Evolutionary conservation across 129 eudicot species (phyloP), one percentile per base, ranked within the genome.

Genomic region (Arctium minus): DNA sequence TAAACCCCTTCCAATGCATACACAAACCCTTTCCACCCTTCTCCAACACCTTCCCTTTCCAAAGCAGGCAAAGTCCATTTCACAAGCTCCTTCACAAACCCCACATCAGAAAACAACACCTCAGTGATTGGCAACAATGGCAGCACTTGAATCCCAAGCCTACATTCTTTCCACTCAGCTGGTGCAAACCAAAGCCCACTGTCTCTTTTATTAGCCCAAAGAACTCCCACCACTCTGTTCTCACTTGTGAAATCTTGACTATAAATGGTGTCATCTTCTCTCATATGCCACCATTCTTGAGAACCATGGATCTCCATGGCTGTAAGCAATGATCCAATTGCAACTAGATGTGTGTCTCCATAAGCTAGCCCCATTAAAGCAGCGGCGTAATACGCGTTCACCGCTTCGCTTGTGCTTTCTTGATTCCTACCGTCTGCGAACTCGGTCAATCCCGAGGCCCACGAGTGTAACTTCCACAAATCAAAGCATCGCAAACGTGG

Each of bases 161-260:
- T 78, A 35, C 92, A 88, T 39, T 95, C 98, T 70, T 32, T 89
- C 97, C 97, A 91, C 0, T 89, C 97, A 2, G 97, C 78, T 0
- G 98, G 97, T 37, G 98, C 98, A 90, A 92, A 95, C 98, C 98
- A 95, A 15, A 95, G 92, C n/a, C 92, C 92, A 65, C 98, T 95
- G 80, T 92, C 97, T 81, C 98, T 86, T 74, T 92, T 92, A 79
- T 72, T 92, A n/a, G 91, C 81, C 98, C 98, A 95, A 22, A 95
- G 84, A 27, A 95, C 94, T 11, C 98, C 98, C 78, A 95, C 90
- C 3, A 92, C 93, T 74, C 90, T 79, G 40, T 92, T 95, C 79
- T 88, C 94, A 5, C 86, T 56, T 1, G 94, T 88, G 85, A 95
- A 92, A 37, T 88, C 93, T 11, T 84, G 85, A 6, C 88, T 76